Evolutionary conservation across 73 alveolate species (phyloP).

Genomic region (Paramecium biaurelia): DNA sequence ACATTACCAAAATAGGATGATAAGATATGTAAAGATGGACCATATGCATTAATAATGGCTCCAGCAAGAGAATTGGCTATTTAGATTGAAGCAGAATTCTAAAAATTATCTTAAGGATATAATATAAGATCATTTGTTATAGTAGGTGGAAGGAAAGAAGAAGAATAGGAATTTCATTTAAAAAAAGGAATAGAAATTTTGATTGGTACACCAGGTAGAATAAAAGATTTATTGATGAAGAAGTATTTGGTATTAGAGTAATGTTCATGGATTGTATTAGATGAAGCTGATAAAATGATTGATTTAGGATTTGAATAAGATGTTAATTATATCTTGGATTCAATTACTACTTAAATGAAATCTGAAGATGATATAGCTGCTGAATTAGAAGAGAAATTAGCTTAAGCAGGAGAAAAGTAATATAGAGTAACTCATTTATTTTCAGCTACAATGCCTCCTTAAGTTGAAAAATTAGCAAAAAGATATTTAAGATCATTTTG

Average conservation of each 20-base stretch:
- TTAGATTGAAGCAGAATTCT: conserved; percentile 83
- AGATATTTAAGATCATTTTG: conserved; percentile 66
- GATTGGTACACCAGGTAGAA: conserved; percentile 97
- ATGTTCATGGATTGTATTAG: conserved; percentile 86
- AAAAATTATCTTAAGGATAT: conserved; percentile 65
- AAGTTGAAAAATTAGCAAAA: conserved; percentile 72
- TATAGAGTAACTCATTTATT: conserved; percentile 69
- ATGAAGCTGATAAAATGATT: conserved; percentile 97
- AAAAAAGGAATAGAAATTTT: conserved; percentile 89
- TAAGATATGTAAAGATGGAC: conserved; percentile 83
- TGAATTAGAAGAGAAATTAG: conserved; percentile 30
- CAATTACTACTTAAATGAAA: conserved; percentile 56
- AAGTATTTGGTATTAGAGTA: conserved; percentile 85
- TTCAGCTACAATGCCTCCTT: conserved; percentile 82
- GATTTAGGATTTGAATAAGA: conserved; percentile 92
- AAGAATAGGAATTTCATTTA: conserved; percentile 83
- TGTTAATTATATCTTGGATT: conserved; percentile 72
- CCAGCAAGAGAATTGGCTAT: conserved; percentile 97
- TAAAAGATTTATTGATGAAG: conserved; percentile 85
- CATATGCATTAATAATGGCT: conserved; percentile 89
- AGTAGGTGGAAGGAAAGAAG: conserved; percentile 88
- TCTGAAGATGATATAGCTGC: conserved; percentile 62
- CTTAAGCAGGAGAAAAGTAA: conserved; percentile 51
- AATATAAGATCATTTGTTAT: conserved; percentile 69
- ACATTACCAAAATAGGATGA: conserved; percentile 81